Percentiles rank a stretch among this genome's conserved stretches.
phyloP scores from a whole-genome alignment of 805 yeast genomes.

The Metschnikowia henanensis region DNA sequence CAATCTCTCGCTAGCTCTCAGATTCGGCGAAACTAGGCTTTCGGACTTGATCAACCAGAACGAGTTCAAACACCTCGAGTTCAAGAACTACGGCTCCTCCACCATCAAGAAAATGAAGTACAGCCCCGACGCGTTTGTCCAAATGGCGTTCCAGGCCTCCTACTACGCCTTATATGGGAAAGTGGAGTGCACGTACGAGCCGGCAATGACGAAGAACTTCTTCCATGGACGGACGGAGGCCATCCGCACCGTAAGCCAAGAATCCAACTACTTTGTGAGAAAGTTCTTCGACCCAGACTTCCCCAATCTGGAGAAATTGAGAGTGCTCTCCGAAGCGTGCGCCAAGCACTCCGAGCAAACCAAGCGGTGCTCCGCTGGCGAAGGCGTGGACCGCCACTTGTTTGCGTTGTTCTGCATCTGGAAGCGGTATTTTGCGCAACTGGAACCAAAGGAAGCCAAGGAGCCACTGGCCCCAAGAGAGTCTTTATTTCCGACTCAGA shows the following conservation, averaged over 20 bases:
- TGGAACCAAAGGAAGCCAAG: constrained; percentile 7
- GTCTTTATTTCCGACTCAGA: no score
- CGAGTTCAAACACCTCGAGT: constrained; percentile 81
- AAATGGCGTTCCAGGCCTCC: constrained; percentile 91
- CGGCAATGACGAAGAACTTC: constrained; percentile 90
- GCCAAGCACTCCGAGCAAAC: constrained; percentile 66
- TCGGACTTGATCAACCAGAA: constrained; percentile 87
- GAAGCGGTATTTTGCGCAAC: constrained; percentile 57
- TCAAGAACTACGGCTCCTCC: constrained; percentile 68
- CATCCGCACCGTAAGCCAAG: constrained; percentile 77
- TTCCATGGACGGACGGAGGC: constrained; percentile 94
- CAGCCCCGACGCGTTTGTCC: constrained; percentile 93
- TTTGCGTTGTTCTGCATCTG: constrained; percentile 87
- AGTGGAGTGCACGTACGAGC: constrained; percentile 92
- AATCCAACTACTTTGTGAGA: constrained; percentile 79
- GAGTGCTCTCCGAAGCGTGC: constrained; percentile 68
- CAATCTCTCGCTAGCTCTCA: constrained; percentile 72
- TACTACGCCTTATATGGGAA: constrained; percentile 91
- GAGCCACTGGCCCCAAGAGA: no score
- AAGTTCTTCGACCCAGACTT: constrained; percentile 73
- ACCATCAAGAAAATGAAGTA: constrained; percentile 80
- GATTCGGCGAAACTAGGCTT: constrained; percentile 89
- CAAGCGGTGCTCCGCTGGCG: constrained; percentile 66
- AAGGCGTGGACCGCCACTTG: constrained; percentile 91
- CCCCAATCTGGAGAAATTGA: constrained; percentile 57